A percentile compares a stretch with the other conserved stretches of the same genome.
Conservation (phyloP, 768 basidiomycete species). For the Pholiota microspora region DNA sequence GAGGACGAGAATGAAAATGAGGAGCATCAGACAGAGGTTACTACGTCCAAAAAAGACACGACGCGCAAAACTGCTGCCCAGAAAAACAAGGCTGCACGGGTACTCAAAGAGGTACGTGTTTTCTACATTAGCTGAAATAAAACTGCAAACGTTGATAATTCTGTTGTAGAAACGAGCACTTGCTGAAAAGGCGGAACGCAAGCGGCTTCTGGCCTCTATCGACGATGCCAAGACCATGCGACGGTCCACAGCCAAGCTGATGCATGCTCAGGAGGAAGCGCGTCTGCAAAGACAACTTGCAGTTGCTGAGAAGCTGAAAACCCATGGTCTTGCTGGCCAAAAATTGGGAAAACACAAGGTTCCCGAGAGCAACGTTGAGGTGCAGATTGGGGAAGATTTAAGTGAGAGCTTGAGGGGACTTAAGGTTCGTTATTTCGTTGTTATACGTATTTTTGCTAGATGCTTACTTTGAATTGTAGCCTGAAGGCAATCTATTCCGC, state of each 20-base stretch:
- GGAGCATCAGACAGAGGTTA: conserved; percentile 10
- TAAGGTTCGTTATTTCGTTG: conserved; percentile 54
- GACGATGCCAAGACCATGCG: conserved; percentile 53
- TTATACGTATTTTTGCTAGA: neutral
- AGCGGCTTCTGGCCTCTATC: conserved; percentile 61
- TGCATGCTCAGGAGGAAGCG: conserved; percentile 40
- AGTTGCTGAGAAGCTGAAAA: conserved; percentile 48
- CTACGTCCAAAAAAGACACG: conserved; percentile 36
- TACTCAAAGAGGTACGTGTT: conserved; percentile 59
- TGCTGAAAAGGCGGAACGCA: conserved; percentile 55
- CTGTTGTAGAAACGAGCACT: conserved; percentile 57
- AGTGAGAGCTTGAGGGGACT: conserved; percentile 80
- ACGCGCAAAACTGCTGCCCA: conserved; percentile 49
- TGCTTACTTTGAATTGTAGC: conserved; percentile 40
- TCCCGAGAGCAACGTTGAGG: conserved; percentile 64
- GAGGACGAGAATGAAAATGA: conserved; percentile 34
- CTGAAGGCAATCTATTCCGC: conserved; percentile 90
- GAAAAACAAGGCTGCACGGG: conserved; percentile 60
- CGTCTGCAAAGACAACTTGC: conserved; percentile 40
- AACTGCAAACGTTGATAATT: neutral
- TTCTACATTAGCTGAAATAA: neutral
- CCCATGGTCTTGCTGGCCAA: conserved; percentile 66
- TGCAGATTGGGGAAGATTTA: conserved; percentile 89
- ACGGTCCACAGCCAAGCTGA: conserved; percentile 32
- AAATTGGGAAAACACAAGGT: conserved; percentile 81